Evolutionary conservation across 208 protist species (phyloP).

Genomic region (Crithidia acanthocephali): DNA sequence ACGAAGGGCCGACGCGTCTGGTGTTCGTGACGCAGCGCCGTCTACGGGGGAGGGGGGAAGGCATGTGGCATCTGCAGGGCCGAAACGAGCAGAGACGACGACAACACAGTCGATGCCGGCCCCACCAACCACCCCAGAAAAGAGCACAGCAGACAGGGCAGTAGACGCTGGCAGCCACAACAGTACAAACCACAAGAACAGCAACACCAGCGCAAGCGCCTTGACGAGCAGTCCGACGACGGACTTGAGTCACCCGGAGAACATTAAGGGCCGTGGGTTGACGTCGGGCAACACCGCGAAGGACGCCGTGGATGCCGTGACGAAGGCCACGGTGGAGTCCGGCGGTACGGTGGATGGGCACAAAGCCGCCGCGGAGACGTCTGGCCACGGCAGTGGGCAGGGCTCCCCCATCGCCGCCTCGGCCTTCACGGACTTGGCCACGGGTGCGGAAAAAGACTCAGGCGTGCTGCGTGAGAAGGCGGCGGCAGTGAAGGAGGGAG

Average conservation of each 20-base stretch:
- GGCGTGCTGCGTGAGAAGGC: not conserved
- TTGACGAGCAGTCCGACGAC: not conserved
- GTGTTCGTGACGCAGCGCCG: not conserved
- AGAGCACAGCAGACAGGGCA: too few relatives aligned
- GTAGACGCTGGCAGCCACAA: not conserved
- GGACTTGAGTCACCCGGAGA: not conserved
- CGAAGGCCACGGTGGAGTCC: not conserved
- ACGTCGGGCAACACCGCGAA: not conserved
- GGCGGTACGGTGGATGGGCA: constrained; percentile 6
- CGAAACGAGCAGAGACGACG: too few relatives aligned
- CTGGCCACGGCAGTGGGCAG: not conserved
- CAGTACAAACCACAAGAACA: not conserved
- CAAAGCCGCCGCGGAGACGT: not conserved
- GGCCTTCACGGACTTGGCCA: not conserved
- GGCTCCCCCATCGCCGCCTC: not conserved
- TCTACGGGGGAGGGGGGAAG: too few relatives aligned
- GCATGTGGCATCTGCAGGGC: too few relatives aligned
- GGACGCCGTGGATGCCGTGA: not conserved
- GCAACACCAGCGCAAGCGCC: not conserved
- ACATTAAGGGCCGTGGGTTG: not conserved
- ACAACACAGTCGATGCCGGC: too few relatives aligned
- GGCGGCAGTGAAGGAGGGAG: not conserved
- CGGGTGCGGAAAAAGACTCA: not conserved
- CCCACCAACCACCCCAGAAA: too few relatives aligned
- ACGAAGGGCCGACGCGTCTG: not conserved